These are phyloP conservation scores for Thelonectria rubi DNA, from an alignment of 2,329 filamentous ascomycete species.

Conservation along the genomic window DNA sequence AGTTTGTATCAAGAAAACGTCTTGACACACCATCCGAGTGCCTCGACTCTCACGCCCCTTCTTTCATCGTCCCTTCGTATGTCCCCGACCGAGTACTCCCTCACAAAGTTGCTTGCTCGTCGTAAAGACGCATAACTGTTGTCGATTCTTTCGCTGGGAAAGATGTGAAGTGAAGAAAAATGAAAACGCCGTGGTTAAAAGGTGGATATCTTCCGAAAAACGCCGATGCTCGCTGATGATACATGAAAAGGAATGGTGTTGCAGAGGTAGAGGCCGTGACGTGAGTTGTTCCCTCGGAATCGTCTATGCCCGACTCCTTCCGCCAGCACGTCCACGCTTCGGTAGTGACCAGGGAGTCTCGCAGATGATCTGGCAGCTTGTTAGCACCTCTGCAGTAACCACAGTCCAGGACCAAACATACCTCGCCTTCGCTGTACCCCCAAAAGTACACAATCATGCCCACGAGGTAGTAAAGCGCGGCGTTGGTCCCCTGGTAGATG, in stretches of 20 bases:
- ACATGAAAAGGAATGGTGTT: conserved; percentile 3
- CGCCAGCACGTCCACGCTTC: conserved; percentile 54
- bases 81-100: not conserved
- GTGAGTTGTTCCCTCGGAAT: not conserved
- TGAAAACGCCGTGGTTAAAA: not conserved
- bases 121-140: too few species aligned
- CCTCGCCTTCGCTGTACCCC: conserved; percentile 97
- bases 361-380: conserved; percentile 73
- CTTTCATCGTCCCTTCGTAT: conserved; percentile 11
- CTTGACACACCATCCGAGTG: conserved; percentile 2
- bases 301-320: conserved; percentile 34
- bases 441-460: conserved; percentile 91
- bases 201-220: conserved; percentile 23
- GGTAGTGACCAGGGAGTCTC: conserved; percentile 76
- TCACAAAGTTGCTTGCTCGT: not conserved
- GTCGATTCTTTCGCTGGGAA: not conserved
- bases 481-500: conserved; percentile 91
- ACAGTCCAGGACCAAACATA: conserved; percentile 54
- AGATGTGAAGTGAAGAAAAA: conserved; percentile 10
- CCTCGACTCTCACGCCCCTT: not conserved
- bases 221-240: conserved; percentile 25
- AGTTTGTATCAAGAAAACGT: not conserved
- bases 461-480: conserved; percentile 90
- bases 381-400: conserved; percentile 13
- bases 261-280: not conserved